A percentile compares a stretch with the other conserved stretches of the same genome.
Conservation (phyloP, 805 yeast genomes). For the Pichia ethanolica region DNA sequence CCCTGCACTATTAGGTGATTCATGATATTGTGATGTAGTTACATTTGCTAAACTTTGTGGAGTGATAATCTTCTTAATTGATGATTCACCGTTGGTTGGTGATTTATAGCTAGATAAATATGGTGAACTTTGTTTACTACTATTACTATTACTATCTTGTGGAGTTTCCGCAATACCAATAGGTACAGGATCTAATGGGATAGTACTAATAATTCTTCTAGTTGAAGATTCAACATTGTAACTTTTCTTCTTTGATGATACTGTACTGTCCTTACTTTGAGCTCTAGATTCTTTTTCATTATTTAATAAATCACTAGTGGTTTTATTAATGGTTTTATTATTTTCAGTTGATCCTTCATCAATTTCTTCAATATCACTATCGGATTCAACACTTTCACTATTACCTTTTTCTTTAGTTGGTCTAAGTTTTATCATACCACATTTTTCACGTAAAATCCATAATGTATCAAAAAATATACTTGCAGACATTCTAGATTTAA, state of each 20-base stretch:
- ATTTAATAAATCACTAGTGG: slow-evolving; percentile 8
- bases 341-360: slow-evolving; percentile 13
- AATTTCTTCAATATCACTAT: slow-evolving; percentile 9
- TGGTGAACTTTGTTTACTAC: slow-evolving; percentile 14
- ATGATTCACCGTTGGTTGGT: slow-evolving; percentile 5
- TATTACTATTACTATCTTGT: slow-evolving; percentile 6
- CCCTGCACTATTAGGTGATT: slow-evolving; percentile 4
- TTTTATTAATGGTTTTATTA: slow-evolving; percentile 18
- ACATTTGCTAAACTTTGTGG: slow-evolving; percentile 8
- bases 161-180: slow-evolving; percentile 34
- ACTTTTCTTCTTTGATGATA: slow-evolving; percentile 15
- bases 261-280: slow-evolving; percentile 8
- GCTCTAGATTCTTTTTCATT: slow-evolving; percentile 17
- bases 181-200: slow-evolving; percentile 81
- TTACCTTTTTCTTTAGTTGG: slow-evolving; percentile 20
- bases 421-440: slow-evolving; percentile 71
- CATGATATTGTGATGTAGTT: slow-evolving; percentile 9
- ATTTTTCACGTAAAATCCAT: slow-evolving; percentile 76
- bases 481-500: slow-evolving; percentile 84
- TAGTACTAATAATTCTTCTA: slow-evolving; percentile 64
- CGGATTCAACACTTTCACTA: slow-evolving; percentile 13
- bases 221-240: slow-evolving; percentile 64
- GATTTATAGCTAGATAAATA: slow-evolving; percentile 10
- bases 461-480: slow-evolving; percentile 88
- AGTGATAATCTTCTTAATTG: slow-evolving; percentile 2